phyloP scores from a whole-genome alignment of 108 stramenopile genomes.

The Nitzschia sp. region DNA sequence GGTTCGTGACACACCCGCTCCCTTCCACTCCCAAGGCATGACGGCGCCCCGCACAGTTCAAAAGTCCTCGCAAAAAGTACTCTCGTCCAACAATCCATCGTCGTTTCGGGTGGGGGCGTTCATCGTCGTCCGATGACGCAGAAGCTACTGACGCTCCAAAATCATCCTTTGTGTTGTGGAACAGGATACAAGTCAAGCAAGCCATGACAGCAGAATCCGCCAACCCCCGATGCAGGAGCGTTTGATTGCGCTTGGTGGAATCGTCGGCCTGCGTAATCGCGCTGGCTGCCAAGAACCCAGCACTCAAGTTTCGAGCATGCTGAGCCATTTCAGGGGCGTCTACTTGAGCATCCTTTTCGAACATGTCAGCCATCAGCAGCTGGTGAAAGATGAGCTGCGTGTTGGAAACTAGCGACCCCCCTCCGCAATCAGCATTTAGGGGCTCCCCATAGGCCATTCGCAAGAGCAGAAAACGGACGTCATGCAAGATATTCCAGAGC shows the following conservation, averaged over 20 bases:
- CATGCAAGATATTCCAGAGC: slow-evolving; percentile 77
- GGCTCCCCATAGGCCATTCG: slow-evolving; percentile 82
- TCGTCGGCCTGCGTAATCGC: slow-evolving; percentile 51
- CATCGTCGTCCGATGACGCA: slow-evolving; percentile 6
- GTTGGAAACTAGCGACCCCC: slow-evolving; percentile 84
- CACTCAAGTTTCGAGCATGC: slow-evolving; percentile 63
- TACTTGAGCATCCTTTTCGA: slow-evolving; percentile 66
- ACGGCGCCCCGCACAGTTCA: slow-evolving; percentile 76
- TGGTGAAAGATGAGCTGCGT: slow-evolving; percentile 66
- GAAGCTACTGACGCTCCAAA: slow-evolving; percentile 11
- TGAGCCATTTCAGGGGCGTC: slow-evolving; percentile 59
- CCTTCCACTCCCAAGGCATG: slow-evolving; percentile 65
- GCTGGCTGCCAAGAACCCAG: slow-evolving; percentile 74
- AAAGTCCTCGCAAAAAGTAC: slow-evolving; percentile 67
- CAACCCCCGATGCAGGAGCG: slow-evolving; percentile 54
- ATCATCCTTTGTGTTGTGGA: slow-evolving; percentile 64
- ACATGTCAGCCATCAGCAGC: slow-evolving; percentile 72
- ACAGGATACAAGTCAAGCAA: slow-evolving; percentile 70
- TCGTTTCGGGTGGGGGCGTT: slow-evolving; percentile 52
- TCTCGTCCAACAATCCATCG: slow-evolving; percentile 69
- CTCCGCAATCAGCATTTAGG: slow-evolving; percentile 78
- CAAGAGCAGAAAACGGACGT: slow-evolving; percentile 72
- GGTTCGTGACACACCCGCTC: slow-evolving; percentile 64
- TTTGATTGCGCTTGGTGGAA: slow-evolving; percentile 25
- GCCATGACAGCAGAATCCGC: slow-evolving; percentile 83